Percentiles rank a stretch among this genome's conserved stretches.
Conservation (phyloP, 306 rosid genomes). For the Oemleria cerasiformis region DNA sequence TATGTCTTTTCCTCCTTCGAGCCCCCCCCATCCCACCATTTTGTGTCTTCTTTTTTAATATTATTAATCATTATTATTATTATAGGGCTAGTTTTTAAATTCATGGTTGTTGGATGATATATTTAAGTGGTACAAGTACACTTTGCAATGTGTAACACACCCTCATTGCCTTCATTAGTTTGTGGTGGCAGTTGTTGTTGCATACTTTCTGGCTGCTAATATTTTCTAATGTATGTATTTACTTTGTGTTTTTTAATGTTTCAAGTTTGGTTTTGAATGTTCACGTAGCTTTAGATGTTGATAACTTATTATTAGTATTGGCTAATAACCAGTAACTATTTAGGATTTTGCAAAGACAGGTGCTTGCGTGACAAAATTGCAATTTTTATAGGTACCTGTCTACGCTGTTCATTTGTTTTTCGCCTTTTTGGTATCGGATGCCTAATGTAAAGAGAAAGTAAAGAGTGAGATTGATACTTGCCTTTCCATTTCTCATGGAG, state of each 20-base stretch:
- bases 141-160: slow-evolving; percentile 30
- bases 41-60: slow-evolving; percentile 21
- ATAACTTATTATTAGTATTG: too few relatives aligned
- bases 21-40: not conserved
- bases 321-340: too few relatives aligned
- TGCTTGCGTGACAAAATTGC: too few relatives aligned
- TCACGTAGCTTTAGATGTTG: not conserved
- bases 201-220: slow-evolving; percentile 29
- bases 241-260: not conserved
- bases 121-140: slow-evolving; percentile 22
- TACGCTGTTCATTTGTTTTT: too few relatives aligned
- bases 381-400: too few relatives aligned
- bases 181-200: slow-evolving; percentile 19
- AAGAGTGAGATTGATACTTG: not conserved
- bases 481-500: too few relatives aligned
- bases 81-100: slow-evolving; percentile 35
- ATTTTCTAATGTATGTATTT: slow-evolving; percentile 14
- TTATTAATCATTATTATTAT: not conserved
- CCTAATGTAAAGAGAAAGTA: too few relatives aligned
- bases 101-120: slow-evolving; percentile 26
- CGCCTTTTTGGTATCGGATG: too few relatives aligned
- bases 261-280: not conserved
- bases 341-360: too few relatives aligned
- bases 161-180: slow-evolving; percentile 28
- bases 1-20: not conserved